Base-by-base conservation (phyloP, 179 eudicot genomes). In the Carnegiea gigantea region DNA sequence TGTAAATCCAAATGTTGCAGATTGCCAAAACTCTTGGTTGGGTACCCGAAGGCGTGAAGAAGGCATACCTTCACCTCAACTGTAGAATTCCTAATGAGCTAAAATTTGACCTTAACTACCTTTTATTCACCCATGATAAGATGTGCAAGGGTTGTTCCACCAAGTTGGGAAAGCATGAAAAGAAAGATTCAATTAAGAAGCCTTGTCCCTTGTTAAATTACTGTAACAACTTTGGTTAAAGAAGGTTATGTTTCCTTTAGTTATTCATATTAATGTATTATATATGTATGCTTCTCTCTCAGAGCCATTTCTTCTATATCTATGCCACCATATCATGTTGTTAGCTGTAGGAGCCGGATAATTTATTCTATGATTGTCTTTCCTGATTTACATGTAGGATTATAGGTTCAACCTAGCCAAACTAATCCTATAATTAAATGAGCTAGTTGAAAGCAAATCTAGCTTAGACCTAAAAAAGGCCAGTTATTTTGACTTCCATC, bases 91-190 rank as follows among this genome's bases (percentile, higher is more conserved):
- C 97, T 9, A 83, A 88, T 13, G 92, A 89, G 30, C 85, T 94
- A 73, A 94, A 94, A 81, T 93, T 94, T 33, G 97, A 93, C 71
- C 88, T 94, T 54, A 94, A 94, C 82, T 94, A 97, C 83, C 98
- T 94, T 70, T 78, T 94, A 53, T 93, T 88, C 80, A 90, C 95
- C 36, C 98, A 94, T 83, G 98, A 97, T 77, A 94, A 94, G 90
- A 84, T 83, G 73, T 94, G 98, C 86, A 83, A 83, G 75, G 76
- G 84, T 75, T 94, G 97, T 84, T 86, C 91, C 59, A 83, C 80
- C 33, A 89, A 90, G 89, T 84, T 71, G 10, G 83, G 86, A 44
- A 84, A 84, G 77, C 83, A 82, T 48, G 86, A 79, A 79, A 85
- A 82, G 81, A 88, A 80, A 82, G 87, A 87, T 87, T 83, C 77